Evolutionary conservation across 305 asterid genomes (phyloP), one percentile per base, ranked within the genome.

Genomic region (Andrographis paniculata): DNA sequence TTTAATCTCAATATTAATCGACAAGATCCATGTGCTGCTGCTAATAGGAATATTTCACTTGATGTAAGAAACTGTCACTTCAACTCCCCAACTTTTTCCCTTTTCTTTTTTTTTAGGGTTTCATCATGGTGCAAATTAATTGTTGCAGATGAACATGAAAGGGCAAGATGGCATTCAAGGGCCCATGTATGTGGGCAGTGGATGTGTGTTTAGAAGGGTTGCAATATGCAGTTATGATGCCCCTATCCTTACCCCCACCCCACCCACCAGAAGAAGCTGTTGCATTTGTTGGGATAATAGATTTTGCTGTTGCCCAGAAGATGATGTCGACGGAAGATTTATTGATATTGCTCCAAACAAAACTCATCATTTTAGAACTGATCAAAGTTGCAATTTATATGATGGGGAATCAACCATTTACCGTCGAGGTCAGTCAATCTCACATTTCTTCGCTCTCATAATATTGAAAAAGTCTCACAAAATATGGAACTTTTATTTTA

Each of bases 141-240:
- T n/a, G n/a, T n/a, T n/a, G 53, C 82, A 89, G 98, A 76, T 89
- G 48, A 89, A 89, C 49, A 85, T 89, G 98, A 85, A 89, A 76
- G 98, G 98, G 47, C 95, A 85, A 17, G 98, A 89, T 14, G 98
- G 98, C 53, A 82, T 89, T 54, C 98, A 89, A 71, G 98, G 98
- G 49, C 98, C 98, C 6, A 85, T 89, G 54, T 89, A 89, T 11
- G 98, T 89, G 5, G 98, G 98, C 50, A 89, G 95, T 13, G 98
- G 98, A 50, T 89, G 98, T 50, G 95, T 82, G 60, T 88, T 88
- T 64, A 70, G 94, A 61, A 75, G 97, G 71, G 95, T 82, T 75
- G 93, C 98, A 1, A 87, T 89, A 43, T 89, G 85, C 16, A 95
- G 98, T 37, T 85, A 60, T 42, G 94, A 82, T 60, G 95, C 94